Evolutionary conservation across 2,329 filamentous ascomycete species (phyloP).

Genomic region (Xylaria sp.): DNA sequence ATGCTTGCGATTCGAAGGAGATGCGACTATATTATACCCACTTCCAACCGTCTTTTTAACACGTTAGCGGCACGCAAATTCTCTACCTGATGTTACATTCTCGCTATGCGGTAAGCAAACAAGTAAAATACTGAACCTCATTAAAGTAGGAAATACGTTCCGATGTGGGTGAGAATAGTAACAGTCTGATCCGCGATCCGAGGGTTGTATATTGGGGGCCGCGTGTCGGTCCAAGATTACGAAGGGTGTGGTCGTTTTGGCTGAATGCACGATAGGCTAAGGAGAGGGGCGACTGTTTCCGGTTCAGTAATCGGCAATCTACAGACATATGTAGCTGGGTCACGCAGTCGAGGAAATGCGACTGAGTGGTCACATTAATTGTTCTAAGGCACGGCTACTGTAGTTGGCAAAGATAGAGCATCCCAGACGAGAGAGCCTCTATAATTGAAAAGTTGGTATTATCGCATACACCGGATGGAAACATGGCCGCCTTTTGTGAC

Average conservation of each 20-base stretch:
- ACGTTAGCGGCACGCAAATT: neutral
- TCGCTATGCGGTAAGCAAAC: neutral
- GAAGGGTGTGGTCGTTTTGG: slow-evolving; percentile 10
- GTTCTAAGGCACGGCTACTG: neutral
- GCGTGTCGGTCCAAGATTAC: neutral
- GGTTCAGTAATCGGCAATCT: slow-evolving; percentile 14
- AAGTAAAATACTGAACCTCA: neutral
- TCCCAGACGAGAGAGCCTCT: neutral
- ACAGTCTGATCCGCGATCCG: neutral
- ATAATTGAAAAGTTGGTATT: slow-evolving; percentile 15
- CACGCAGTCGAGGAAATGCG: neutral
- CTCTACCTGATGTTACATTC: slow-evolving; percentile 5
- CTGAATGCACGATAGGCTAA: slow-evolving; percentile 12
- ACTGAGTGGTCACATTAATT: neutral
- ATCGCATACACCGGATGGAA: slow-evolving; percentile 13
- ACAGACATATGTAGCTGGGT: neutral
- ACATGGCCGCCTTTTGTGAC: slow-evolving; percentile 22
- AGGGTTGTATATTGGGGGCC: slow-evolving; percentile 4
- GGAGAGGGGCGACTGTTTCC: slow-evolving; percentile 13
- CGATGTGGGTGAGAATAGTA: neutral
- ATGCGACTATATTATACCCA: slow-evolving; percentile 11
- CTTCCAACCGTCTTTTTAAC: neutral
- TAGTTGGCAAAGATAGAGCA: neutral
- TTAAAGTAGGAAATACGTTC: neutral
- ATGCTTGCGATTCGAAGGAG: neutral